phyloP scores from a whole-genome alignment of 1,284 basidiomycete genomes.

The Rhodotorula glutinis region DNA sequence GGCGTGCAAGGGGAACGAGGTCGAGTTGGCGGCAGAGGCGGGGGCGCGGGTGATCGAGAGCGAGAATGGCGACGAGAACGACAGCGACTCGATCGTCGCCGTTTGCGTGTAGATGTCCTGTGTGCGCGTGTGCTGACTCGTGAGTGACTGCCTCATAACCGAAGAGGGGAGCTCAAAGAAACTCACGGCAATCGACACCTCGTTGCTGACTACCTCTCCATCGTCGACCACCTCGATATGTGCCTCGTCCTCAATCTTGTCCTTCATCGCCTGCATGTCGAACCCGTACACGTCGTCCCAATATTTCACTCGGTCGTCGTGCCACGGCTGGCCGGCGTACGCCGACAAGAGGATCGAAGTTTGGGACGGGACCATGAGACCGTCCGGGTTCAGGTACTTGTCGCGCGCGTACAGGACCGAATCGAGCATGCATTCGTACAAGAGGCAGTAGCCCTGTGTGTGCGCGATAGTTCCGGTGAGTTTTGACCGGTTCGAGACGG shows the following conservation, averaged over 20 bases:
- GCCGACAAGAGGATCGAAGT: slow-evolving; percentile 78
- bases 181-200: slow-evolving; percentile 65
- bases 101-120: slow-evolving; percentile 69
- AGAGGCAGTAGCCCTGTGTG: slow-evolving; percentile 42
- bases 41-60: slow-evolving; percentile 62
- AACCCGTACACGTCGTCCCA: slow-evolving; percentile 93
- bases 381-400: slow-evolving; percentile 68
- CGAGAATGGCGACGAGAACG: slow-evolving; percentile 72
- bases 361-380: slow-evolving; percentile 90
- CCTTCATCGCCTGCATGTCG: slow-evolving; percentile 73
- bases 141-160: too few relatives aligned
- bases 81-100: slow-evolving; percentile 66
- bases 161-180: neutral
- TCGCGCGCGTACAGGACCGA: slow-evolving; percentile 86
- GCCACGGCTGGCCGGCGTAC: slow-evolving; percentile 69
- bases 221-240: slow-evolving; percentile 73
- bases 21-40: slow-evolving; percentile 63
- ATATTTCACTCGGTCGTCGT: slow-evolving; percentile 77
- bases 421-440: slow-evolving; percentile 95
- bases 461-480: too few relatives aligned
- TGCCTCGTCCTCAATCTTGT: slow-evolving; percentile 69
- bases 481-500: neutral
- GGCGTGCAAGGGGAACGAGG: slow-evolving; percentile 66
- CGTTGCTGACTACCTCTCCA: slow-evolving; percentile 65
- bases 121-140: too few relatives aligned